A percentile compares a stretch with the other conserved stretches of the same genome.
phyloP scores from a whole-genome alignment of 1,284 basidiomycete species.

The Sanghuangporus weigelae region DNA sequence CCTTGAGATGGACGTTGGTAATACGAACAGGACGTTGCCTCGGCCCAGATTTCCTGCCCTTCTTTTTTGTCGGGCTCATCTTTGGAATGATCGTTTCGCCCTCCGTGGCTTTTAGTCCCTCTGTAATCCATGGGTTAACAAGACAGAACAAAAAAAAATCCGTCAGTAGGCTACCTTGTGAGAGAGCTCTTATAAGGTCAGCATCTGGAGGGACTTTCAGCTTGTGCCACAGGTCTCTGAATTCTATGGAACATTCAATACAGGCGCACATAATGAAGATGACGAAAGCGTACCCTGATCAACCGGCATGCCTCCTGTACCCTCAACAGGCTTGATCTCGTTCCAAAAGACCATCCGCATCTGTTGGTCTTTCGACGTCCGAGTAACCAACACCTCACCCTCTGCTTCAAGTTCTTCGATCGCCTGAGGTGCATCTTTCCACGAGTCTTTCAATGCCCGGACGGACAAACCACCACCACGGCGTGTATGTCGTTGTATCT shows the following conservation, averaged over 20 bases:
- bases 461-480: constrained; percentile 83
- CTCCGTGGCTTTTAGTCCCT: constrained; percentile 73
- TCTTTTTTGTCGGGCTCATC: constrained; percentile 61
- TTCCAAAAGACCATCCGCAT: constrained; percentile 90
- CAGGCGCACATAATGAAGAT: background rate
- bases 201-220: constrained; percentile 82
- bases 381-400: constrained; percentile 81
- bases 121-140: constrained; percentile 30
- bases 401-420: constrained; percentile 85
- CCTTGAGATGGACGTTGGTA: constrained; percentile 84
- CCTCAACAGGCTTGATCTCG: constrained; percentile 73
- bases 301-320: constrained; percentile 59
- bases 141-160: constrained; percentile 8
- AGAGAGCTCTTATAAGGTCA: constrained; percentile 71
- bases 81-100: constrained; percentile 51
- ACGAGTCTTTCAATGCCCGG: constrained; percentile 80
- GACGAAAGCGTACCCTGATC: constrained; percentile 68
- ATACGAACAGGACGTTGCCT: constrained; percentile 75
- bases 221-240: constrained; percentile 80
- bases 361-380: constrained; percentile 79
- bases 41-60: constrained; percentile 72
- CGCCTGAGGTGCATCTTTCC: constrained; percentile 78
- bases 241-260: constrained; percentile 51
- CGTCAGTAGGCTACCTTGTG: constrained; percentile 44
- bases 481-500: constrained; percentile 75